Percentiles rank a stretch among this genome's conserved stretches.
phyloP scores from a whole-genome alignment of 768 basidiomycete species.

The Pleurotus giganteus region DNA sequence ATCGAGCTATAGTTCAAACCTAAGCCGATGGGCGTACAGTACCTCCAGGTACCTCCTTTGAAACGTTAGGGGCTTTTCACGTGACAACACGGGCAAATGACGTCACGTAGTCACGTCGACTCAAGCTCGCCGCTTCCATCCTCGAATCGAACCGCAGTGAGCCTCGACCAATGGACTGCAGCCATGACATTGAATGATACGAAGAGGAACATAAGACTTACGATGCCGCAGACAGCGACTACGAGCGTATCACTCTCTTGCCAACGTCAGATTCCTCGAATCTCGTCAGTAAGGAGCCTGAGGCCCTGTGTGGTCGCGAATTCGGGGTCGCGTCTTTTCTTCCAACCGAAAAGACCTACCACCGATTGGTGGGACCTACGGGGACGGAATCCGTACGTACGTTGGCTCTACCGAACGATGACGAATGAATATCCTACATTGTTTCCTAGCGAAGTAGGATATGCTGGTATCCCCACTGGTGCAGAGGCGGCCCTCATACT shows the following conservation, averaged over 20 bases:
- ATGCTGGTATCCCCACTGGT: constrained; percentile 77
- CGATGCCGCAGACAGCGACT: constrained; percentile 12
- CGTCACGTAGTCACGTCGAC: too few species aligned
- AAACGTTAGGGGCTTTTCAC: too few species aligned
- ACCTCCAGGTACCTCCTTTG: too few species aligned
- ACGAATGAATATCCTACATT: constrained; percentile 70
- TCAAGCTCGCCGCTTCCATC: too few species aligned
- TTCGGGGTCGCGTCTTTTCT: constrained; percentile 27
- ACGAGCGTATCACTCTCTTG: constrained; percentile 37
- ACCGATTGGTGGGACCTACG: constrained; percentile 12
- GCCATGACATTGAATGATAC: constrained; percentile 22
- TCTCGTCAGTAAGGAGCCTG: neutral
- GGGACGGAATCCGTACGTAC: constrained; percentile 49
- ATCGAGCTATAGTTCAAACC: too few species aligned
- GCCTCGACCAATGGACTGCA: constrained; percentile 1
- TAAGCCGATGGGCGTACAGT: too few species aligned
- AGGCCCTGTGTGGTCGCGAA: constrained; percentile 12
- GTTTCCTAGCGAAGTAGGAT: constrained; percentile 77
- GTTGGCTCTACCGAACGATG: constrained; percentile 67
- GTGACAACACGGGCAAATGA: too few species aligned
- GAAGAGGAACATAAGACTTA: constrained; percentile 14
- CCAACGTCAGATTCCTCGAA: constrained; percentile 16
- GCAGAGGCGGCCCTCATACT: constrained; percentile 71
- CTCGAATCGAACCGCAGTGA: too few species aligned
- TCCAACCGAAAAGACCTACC: constrained; percentile 7